A percentile compares a stretch with the other conserved stretches of the same genome.
Conservation (phyloP, 768 basidiomycete species). For the Rhizopogon sp. region DNA sequence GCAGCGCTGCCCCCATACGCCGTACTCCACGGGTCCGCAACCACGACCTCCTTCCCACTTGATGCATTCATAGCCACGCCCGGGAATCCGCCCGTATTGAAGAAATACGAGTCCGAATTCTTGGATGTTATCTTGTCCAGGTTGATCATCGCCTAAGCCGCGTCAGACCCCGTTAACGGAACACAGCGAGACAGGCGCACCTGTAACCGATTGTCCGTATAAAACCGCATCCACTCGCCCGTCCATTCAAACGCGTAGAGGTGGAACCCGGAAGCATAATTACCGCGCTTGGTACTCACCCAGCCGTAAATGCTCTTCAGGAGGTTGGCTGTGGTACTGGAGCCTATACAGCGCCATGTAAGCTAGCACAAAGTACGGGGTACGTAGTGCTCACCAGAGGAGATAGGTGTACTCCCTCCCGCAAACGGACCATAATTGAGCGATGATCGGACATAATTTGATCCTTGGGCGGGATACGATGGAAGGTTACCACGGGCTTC, state of each 20-base stretch:
- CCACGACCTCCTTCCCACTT: slow-evolving; percentile 32
- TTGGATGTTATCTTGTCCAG: slow-evolving; percentile 36
- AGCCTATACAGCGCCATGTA: not conserved
- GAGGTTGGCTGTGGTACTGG: slow-evolving; percentile 16
- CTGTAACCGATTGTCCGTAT: slow-evolving; percentile 46
- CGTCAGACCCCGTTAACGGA: not conserved
- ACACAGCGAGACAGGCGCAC: not conserved
- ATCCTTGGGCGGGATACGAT: slow-evolving; percentile 37
- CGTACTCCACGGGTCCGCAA: slow-evolving; percentile 47
- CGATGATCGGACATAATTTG: slow-evolving; percentile 47
- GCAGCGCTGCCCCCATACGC: slow-evolving; percentile 35
- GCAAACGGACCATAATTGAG: slow-evolving; percentile 65
- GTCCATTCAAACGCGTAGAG: slow-evolving; percentile 60
- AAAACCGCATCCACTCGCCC: slow-evolving; percentile 46
- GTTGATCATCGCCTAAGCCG: slow-evolving; percentile 40
- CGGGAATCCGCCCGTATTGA: slow-evolving; percentile 47
- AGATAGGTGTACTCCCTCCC: slow-evolving; percentile 26
- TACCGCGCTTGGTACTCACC: slow-evolving; percentile 33
- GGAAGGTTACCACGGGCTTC: slow-evolving; percentile 47
- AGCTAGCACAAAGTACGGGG: no score
- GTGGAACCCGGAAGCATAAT: slow-evolving; percentile 46
- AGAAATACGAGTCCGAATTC: slow-evolving; percentile 44
- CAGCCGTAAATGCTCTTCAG: slow-evolving; percentile 33
- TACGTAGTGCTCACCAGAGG: slow-evolving; percentile 12
- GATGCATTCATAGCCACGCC: slow-evolving; percentile 39